A percentile compares a stretch with the other conserved stretches of the same genome.
Conservation (phyloP, 148 eudicot species). For the Persicaria tinctoria region DNA sequence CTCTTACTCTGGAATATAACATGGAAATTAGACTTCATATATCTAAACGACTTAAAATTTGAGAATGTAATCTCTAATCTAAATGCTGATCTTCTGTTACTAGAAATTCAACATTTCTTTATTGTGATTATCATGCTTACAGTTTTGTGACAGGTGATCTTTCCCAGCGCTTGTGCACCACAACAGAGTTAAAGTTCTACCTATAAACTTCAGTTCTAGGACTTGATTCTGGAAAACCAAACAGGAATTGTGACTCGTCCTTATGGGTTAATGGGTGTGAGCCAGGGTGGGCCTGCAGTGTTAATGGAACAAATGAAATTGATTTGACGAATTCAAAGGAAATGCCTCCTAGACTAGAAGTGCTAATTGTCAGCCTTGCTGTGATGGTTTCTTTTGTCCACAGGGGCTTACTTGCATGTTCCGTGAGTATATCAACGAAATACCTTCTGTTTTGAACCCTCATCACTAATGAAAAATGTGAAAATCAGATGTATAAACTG, state of each 20-base stretch:
- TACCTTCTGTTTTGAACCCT: no score
- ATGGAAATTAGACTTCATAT: no score
- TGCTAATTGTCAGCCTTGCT: conserved; percentile 42
- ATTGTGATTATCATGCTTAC: not conserved
- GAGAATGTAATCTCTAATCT: not conserved
- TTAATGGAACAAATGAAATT: conserved; percentile 14
- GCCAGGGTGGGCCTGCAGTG: conserved; percentile 74
- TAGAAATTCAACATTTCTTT: not conserved
- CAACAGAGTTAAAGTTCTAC: conserved; percentile 60
- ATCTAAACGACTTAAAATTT: no score
- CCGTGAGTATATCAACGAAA: conserved; percentile 5
- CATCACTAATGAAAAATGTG: no score
- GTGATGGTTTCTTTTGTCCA: no score
- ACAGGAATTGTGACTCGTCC: conserved; percentile 53
- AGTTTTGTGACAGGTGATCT: conserved; percentile 31
- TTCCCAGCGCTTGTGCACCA: conserved; percentile 45
- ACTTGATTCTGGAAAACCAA: conserved; percentile 23
- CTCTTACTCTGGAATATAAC: no score
- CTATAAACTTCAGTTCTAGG: conserved; percentile 22
- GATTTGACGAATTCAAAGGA: conserved; percentile 27
- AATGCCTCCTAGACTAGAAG: conserved; percentile 47
- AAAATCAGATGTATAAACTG: no score
- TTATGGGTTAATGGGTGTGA: conserved; percentile 65
- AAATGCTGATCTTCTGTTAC: not conserved
- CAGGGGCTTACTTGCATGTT: conserved; percentile 86